Conservation (phyloP, 345 rosid species). For the Raphanus raphanistrum region DNA sequence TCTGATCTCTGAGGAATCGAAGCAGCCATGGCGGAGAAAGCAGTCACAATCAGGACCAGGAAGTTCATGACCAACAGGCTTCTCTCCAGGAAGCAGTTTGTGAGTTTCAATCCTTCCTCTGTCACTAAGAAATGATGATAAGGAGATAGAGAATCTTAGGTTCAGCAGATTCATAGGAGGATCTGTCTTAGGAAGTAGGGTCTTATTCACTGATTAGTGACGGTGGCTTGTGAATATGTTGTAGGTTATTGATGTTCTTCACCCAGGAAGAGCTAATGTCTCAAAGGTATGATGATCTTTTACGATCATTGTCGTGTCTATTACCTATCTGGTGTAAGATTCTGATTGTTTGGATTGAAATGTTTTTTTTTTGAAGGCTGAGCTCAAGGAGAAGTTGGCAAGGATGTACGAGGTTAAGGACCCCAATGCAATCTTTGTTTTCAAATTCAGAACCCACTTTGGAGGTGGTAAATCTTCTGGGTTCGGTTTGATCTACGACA, state of each 20-base stretch:
- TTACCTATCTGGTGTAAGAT: background rate
- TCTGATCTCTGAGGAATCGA: constrained; percentile 20
- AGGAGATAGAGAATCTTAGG: background rate
- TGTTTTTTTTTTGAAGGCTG: constrained; percentile 47
- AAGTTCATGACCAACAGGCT: constrained; percentile 99
- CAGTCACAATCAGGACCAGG: constrained; percentile 79
- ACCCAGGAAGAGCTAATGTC: constrained; percentile 91
- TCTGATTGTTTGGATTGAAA: background rate
- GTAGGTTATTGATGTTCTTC: constrained; percentile 93
- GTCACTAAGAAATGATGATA: background rate
- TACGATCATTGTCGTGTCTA: background rate
- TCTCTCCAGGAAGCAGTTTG: constrained; percentile 95
- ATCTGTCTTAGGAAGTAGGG: background rate
- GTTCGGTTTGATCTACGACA: constrained; percentile 87
- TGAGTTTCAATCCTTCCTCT: constrained; percentile 39
- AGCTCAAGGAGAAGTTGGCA: constrained; percentile 79
- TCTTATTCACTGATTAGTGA: background rate
- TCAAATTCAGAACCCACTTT: constrained; percentile 90
- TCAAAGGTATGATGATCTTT: constrained; percentile 67
- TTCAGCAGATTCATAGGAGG: background rate
- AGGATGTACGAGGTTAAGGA: constrained; percentile 86
- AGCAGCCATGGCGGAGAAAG: constrained; percentile 80
- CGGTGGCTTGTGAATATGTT: background rate
- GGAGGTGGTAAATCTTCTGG: constrained; percentile 99
- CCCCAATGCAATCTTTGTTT: constrained; percentile 82